These are phyloP conservation scores for Eugenia klotzschiana DNA, from an alignment of 441 rosid genomes.

Conservation along the genomic window DNA sequence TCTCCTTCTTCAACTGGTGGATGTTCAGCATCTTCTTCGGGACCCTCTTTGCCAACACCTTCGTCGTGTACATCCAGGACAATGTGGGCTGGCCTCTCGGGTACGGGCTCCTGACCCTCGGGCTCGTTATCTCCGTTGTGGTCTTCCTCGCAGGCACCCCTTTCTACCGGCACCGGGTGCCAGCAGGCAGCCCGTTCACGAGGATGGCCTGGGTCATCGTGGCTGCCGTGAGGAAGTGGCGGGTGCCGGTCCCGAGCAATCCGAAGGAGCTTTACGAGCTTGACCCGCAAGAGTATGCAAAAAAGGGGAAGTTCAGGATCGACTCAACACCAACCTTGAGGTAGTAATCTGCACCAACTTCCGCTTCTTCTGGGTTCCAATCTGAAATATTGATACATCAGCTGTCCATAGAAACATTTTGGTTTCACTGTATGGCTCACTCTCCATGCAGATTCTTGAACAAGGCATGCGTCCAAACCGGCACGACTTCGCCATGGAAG, in stretches of 20 bases:
- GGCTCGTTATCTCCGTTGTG: constrained; percentile 39
- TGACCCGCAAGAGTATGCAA: constrained; percentile 33
- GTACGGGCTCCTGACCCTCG: constrained; percentile 62
- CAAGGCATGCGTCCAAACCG: constrained; percentile 54
- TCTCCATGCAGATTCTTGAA: constrained; percentile 37
- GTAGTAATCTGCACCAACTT: constrained; percentile 5
- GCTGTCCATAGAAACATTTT: neutral
- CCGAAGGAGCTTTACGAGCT: constrained; percentile 42
- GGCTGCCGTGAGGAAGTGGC: constrained; percentile 51
- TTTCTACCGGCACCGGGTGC: constrained; percentile 55
- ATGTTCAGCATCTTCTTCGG: constrained; percentile 88
- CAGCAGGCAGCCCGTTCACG: constrained; percentile 61
- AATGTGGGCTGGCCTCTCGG: constrained; percentile 79
- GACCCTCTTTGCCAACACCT: constrained; percentile 71
- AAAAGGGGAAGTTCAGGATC: constrained; percentile 39
- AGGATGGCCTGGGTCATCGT: constrained; percentile 65
- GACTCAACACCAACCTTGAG: constrained; percentile 47
- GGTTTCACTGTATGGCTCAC: neutral
- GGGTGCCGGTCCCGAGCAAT: constrained; percentile 24
- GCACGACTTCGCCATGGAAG: constrained; percentile 36
- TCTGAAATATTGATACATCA: neutral
- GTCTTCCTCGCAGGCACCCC: constrained; percentile 63
- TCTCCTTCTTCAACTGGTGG: constrained; percentile 98
- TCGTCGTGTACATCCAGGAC: constrained; percentile 76
- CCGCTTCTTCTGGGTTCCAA: neutral